Evolutionary conservation across 208 protist species (phyloP), one percentile per base, ranked within the genome.

Genomic region (Porcisia hertigi): DNA sequence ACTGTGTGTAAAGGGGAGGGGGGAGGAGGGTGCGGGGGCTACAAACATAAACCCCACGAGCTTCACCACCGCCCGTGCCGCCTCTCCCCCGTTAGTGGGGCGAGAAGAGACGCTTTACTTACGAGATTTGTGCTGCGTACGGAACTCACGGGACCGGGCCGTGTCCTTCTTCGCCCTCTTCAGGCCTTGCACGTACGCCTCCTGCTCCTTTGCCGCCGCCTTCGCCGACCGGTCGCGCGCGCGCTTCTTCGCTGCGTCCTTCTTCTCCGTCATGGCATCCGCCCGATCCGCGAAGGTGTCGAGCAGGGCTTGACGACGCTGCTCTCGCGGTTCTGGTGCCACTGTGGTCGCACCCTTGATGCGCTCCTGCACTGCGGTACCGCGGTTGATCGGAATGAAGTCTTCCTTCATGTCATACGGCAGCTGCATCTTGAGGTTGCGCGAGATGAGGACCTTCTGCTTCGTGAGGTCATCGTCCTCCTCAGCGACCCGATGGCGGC

Each of bases 121-220:
- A 57, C 91, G 92, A 2, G 83, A 84, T 86, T 97, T 98, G 72
- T 95, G 91, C 77, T 96, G 92, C 20, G 89, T 91, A 73, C 91
- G 91, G 89, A 98, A 98, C 74, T 98, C 95, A 20, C 77, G 76
- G 49, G 83, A 82, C 58, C 92, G 94, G 3, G 95, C 88, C 25
- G 92, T 97, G 49, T 98, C 93, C 86, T 98, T 98, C 92, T 98
- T 98, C 25, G 93, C 88, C 80, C 91, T 93, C 88, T 97, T 97
- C 52, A 97, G 86, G 0, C 86, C 84, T n/a, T 84, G 80, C 73
- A 89, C 20, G 85, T 97, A 96, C 60, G 87, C 77, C 75, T 94
- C 87, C 69, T 92, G 82, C 63, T 97, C 92, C 76, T 89, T 89
- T 23, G 59, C 80, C 18, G 83, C 76, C 81, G 84, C 85, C 65